A percentile compares a stretch with the other conserved stretches of the same genome.
Conservation (phyloP, 148 eudicot species). For the Vaccinium myrtillus region DNA sequence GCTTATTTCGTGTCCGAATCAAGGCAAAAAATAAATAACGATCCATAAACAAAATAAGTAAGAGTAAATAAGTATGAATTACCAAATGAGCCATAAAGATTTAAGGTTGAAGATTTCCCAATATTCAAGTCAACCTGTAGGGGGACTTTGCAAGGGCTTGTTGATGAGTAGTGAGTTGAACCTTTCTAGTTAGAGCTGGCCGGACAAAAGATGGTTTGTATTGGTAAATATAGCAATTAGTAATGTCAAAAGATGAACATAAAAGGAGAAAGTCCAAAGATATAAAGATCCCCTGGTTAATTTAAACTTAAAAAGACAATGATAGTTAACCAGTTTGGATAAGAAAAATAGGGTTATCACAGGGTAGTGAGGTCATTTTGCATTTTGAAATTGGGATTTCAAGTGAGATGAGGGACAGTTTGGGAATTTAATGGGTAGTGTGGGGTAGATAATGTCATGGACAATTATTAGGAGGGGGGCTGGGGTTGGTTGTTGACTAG, state of each 20-base stretch:
- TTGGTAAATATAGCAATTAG: neutral
- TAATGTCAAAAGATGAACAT: neutral
- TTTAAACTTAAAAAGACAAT: neutral
- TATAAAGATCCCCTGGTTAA: neutral
- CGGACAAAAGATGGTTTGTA: neutral
- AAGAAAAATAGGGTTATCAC: neutral
- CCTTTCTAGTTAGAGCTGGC: neutral
- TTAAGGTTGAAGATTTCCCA: neutral
- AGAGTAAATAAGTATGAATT: too few relatives aligned
- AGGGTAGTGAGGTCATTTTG: neutral
- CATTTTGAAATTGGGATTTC: neutral
- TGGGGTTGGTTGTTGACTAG: slow-evolving; percentile 21
- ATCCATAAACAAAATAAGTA: too few relatives aligned
- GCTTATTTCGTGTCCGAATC: too few relatives aligned
- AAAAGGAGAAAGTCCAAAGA: neutral
- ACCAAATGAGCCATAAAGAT: neutral
- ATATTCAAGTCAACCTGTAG: too few relatives aligned
- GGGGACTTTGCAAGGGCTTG: neutral
- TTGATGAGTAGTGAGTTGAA: neutral
- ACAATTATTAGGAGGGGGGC: slow-evolving; percentile 10
- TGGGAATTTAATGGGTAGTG: slow-evolving; percentile 5
- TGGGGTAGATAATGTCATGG: neutral
- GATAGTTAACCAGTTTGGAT: neutral
- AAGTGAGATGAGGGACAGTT: neutral
- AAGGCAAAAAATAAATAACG: too few relatives aligned